Conservation (phyloP, 495 filamentous ascomycete species). For the Pyronema omphalodes region DNA sequence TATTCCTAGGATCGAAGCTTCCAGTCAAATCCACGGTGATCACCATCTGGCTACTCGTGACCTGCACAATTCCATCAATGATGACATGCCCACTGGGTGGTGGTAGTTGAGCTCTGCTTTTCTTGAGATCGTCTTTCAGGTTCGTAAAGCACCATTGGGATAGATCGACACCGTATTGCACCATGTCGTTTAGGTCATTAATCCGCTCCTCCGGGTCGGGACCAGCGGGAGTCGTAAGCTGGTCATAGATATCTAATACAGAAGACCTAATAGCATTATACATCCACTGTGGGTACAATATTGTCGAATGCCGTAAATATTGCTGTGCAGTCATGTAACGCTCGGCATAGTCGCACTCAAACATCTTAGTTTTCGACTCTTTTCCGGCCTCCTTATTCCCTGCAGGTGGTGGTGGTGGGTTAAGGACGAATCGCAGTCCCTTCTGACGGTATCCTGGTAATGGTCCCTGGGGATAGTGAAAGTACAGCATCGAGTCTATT, state of each 20-base stretch:
- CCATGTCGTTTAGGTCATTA: not conserved
- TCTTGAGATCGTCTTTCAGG: slow-evolving; percentile 1
- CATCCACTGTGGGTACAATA: slow-evolving; percentile 3
- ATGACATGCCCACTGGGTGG: slow-evolving; percentile 18
- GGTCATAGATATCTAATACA: not conserved
- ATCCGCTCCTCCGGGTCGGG: not conserved
- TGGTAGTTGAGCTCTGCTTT: slow-evolving; percentile 7
- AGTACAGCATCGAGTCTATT: slow-evolving; percentile 15
- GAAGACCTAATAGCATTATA: not conserved
- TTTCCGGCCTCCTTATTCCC: not conserved
- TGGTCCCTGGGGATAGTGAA: slow-evolving; percentile 17
- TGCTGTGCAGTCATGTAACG: not conserved
- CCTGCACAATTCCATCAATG: slow-evolving; percentile 19
- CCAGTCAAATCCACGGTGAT: slow-evolving; percentile 17
- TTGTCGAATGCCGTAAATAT: not conserved
- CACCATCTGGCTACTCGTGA: slow-evolving; percentile 13
- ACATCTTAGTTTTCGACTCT: not conserved
- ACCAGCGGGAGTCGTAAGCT: not conserved
- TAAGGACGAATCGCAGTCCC: slow-evolving; percentile 5
- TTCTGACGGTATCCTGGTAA: slow-evolving; percentile 15
- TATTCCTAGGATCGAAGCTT: slow-evolving; percentile 16
- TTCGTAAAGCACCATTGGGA: not conserved
- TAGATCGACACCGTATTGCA: slow-evolving; percentile 3
- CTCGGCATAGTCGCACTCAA: not conserved
- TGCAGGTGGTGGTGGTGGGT: not conserved